Percentiles rank a stretch among this genome's conserved stretches.
phyloP scores from a whole-genome alignment of 2,329 filamentous ascomycete species.

The Aspergillus fumigatiaffinis region DNA sequence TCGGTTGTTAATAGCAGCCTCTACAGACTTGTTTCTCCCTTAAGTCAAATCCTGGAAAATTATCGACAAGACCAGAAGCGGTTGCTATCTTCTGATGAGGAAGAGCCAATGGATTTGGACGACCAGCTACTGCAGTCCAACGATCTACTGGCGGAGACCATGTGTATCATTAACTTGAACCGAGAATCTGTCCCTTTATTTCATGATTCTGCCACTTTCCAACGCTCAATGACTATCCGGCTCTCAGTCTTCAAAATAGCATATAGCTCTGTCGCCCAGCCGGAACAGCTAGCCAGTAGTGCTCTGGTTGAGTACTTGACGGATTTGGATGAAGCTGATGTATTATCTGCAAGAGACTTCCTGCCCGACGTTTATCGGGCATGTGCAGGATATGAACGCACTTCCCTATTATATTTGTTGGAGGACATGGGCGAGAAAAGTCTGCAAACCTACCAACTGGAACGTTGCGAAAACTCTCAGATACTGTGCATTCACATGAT shows the following conservation, averaged over 20 bases:
- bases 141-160: constrained; percentile 18
- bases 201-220: constrained; percentile 32
- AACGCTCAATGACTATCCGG: constrained; percentile 33
- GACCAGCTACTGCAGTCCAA: constrained; percentile 28
- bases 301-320: constrained; percentile 34
- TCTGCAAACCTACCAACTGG: constrained; percentile 56
- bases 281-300: not conserved
- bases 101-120: constrained; percentile 44
- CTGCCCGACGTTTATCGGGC: constrained; percentile 28
- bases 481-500: constrained; percentile 66
- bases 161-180: constrained; percentile 26
- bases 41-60: constrained; percentile 30
- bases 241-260: constrained; percentile 27
- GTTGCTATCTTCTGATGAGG: constrained; percentile 5
- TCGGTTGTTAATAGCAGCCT: constrained; percentile 21
- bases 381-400: constrained; percentile 26
- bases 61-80: constrained; percentile 20
- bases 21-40: constrained; percentile 21
- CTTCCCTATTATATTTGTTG: constrained; percentile 44
- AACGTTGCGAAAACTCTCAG: constrained; percentile 70
- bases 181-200: constrained; percentile 30
- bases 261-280: constrained; percentile 4
- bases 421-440: constrained; percentile 47
- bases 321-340: constrained; percentile 33
- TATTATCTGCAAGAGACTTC: constrained; percentile 33